Conservation (phyloP, 768 basidiomycete species). For the Tremella mesenterica region DNA sequence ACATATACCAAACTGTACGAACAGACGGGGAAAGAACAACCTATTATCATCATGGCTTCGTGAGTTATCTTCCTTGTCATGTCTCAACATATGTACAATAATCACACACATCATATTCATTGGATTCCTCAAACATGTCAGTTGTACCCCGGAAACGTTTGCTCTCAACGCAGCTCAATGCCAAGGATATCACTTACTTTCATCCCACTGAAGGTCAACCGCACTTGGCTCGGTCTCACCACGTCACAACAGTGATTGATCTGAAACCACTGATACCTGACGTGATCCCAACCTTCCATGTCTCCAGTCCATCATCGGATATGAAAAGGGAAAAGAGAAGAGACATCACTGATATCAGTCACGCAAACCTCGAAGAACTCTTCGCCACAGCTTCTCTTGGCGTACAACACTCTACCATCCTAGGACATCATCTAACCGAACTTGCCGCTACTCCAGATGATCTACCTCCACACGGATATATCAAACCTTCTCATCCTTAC, state of each 20-base stretch:
- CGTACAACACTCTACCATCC: not conserved
- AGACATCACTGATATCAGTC: not conserved
- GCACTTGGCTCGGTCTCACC: too few species aligned
- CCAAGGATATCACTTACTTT: too few species aligned
- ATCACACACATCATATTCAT: too few species aligned
- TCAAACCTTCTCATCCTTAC: not conserved
- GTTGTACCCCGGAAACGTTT: too few species aligned
- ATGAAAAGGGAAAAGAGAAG: not conserved
- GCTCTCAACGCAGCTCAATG: too few species aligned
- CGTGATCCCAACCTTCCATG: too few species aligned
- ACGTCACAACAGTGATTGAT: too few species aligned
- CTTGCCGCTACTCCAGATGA: not conserved
- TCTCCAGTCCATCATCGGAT: too few species aligned
- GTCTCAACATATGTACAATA: too few species aligned
- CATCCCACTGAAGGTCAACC: too few species aligned
- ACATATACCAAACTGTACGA: not conserved
- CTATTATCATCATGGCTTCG: not conserved
- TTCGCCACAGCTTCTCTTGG: not conserved
- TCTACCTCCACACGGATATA: not conserved
- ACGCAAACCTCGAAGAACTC: not conserved
- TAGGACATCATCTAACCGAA: not conserved
- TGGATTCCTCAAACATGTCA: too few species aligned
- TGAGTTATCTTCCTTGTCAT: not conserved
- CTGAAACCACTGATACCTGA: too few species aligned
- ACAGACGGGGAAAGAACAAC: not conserved